Percentiles rank a stretch among this genome's conserved stretches.
Evolutionary conservation across 768 basidiomycete genomes (phyloP).

Genomic region (Pulveroboletus sp.): DNA sequence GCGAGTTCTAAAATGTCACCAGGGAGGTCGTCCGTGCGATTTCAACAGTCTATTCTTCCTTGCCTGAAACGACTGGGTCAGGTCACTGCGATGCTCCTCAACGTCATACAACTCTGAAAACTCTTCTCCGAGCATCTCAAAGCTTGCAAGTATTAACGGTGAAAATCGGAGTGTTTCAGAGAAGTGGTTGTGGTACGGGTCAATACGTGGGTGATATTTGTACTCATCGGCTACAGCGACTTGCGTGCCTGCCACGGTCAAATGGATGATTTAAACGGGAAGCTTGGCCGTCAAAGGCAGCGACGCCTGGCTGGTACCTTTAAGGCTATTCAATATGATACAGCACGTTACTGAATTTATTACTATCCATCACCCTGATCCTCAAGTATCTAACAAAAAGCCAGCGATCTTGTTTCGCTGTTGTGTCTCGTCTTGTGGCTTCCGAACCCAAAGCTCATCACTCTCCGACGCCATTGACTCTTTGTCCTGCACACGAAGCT

Average conservation of each 20-base stretch:
- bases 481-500: slow-evolving; percentile 1
- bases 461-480: neutral
- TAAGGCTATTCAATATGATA: neutral
- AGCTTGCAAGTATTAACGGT: neutral
- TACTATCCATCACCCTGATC: neutral
- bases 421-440: slow-evolving; percentile 29
- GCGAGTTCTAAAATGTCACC: slow-evolving; percentile 39
- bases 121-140: slow-evolving; percentile 28
- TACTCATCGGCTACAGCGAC: slow-evolving; percentile 28
- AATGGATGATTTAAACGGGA: neutral
- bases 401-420: slow-evolving; percentile 37
- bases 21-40: slow-evolving; percentile 82
- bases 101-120: slow-evolving; percentile 16
- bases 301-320: neutral
- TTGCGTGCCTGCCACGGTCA: neutral
- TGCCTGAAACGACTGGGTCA: slow-evolving; percentile 21
- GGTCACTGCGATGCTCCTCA: slow-evolving; percentile 15
- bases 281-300: neutral
- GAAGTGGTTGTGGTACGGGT: neutral
- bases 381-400: slow-evolving; percentile 34
- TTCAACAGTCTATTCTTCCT: slow-evolving; percentile 75
- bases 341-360: neutral
- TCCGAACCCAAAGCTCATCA: slow-evolving; percentile 31
- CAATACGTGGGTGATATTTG: slow-evolving; percentile 20
- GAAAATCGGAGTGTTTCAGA: neutral